Conservation (phyloP, 768 basidiomycete species). For the Harrya chromipes region DNA sequence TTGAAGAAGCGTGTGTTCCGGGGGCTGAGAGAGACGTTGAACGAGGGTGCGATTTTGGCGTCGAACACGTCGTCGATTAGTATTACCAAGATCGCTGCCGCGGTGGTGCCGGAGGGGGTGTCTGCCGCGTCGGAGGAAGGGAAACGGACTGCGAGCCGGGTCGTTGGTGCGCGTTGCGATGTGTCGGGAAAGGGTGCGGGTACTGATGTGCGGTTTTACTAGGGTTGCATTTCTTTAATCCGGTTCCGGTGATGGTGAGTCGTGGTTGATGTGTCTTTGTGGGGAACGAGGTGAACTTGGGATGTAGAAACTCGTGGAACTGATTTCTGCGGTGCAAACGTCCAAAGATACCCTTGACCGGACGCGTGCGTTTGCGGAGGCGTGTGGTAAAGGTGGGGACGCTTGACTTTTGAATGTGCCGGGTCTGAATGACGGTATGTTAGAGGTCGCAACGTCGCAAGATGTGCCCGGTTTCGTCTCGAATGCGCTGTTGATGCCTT, state of each 20-base stretch:
- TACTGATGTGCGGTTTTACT: not conserved
- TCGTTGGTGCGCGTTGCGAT: slow-evolving; percentile 60
- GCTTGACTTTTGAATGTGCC: not conserved
- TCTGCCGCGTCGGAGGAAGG: slow-evolving; percentile 62
- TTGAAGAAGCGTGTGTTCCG: slow-evolving; percentile 80
- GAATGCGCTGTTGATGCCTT: slow-evolving; percentile 94
- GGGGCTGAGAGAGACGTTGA: slow-evolving; percentile 61
- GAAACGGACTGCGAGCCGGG: slow-evolving; percentile 62
- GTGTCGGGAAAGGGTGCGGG: not conserved
- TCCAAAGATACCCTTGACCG: slow-evolving; percentile 70
- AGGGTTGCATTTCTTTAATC: slow-evolving; percentile 96
- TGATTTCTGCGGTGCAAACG: slow-evolving; percentile 93
- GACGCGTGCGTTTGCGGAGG: slow-evolving; percentile 76
- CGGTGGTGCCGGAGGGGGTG: slow-evolving; percentile 60
- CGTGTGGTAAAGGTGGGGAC: slow-evolving; percentile 79
- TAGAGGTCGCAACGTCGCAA: slow-evolving; percentile 86
- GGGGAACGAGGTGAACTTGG: not conserved
- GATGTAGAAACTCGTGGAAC: slow-evolving; percentile 83
- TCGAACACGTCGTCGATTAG: slow-evolving; percentile 94
- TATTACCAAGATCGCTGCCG: slow-evolving; percentile 88
- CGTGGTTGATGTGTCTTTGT: not conserved
- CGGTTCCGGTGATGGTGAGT: slow-evolving; percentile 91
- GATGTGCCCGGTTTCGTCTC: slow-evolving; percentile 97
- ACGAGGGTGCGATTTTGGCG: slow-evolving; percentile 77
- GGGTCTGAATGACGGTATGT: not conserved